These are phyloP conservation scores for Trichosporon faecale DNA, from an alignment of 1,284 basidiomycete genomes.

Conservation along the genomic window DNA sequence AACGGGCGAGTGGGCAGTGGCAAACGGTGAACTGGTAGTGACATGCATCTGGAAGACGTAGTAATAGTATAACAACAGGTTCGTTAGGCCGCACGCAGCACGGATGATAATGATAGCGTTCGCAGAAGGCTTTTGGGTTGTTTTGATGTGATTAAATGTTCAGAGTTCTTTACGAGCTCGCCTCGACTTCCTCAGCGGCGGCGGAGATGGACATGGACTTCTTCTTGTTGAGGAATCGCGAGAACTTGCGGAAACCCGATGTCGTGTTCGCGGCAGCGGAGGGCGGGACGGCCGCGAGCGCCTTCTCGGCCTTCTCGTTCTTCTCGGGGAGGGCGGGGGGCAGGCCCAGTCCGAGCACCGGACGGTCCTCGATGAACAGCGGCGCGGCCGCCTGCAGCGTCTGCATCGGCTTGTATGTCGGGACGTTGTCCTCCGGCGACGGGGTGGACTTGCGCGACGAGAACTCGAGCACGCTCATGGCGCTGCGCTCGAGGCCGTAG, in stretches of 20 bases:
- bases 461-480: constrained; percentile 31
- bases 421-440: background rate
- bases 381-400: background rate
- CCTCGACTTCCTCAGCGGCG: background rate
- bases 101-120: background rate
- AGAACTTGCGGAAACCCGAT: constrained; percentile 4
- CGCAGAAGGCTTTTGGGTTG: background rate
- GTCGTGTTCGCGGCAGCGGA: background rate
- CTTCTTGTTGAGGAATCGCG: constrained; percentile 5
- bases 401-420: constrained; percentile 7
- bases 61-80: constrained; percentile 9
- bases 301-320: background rate
- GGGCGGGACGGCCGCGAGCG: background rate
- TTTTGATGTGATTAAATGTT: background rate
- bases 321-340: background rate
- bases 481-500: constrained; percentile 29
- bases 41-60: background rate
- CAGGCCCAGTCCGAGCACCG: background rate
- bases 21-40: background rate
- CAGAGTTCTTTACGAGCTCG: background rate
- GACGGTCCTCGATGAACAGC: background rate
- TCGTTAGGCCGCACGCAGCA: background rate
- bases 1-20: background rate
- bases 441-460: constrained; percentile 11
- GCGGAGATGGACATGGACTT: constrained; percentile 1